Evolutionary conservation across 495 filamentous ascomycete species (phyloP), one percentile per base, ranked within the genome.

Genomic region (Clavariopsis aquatica): DNA sequence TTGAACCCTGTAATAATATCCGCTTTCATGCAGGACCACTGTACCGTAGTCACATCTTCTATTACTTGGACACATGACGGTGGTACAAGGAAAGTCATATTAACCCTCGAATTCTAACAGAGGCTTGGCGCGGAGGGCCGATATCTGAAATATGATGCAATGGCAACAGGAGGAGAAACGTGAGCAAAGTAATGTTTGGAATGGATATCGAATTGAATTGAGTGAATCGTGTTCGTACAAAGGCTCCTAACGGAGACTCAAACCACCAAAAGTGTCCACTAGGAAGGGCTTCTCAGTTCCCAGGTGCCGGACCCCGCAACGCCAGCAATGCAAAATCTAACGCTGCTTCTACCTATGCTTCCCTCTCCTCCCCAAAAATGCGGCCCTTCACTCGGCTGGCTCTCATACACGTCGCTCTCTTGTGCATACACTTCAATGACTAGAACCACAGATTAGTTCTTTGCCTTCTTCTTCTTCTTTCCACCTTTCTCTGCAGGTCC

Each of bases 381-480:
- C 24, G 17, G 26, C 2, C 27, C 12, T 7, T 29, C 20, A 19
- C 22, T 24, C 12, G 20, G 52, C 23, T 34, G 22, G n/a, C n/a
- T n/a, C n/a, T n/a, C n/a, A n/a, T 34, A 8, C 52, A 15, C 52
- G 15, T 24, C 22, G 24, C 7, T 5, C 23, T 28, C 26, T n/a
- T 52, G 10, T 15, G 19, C 51, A 31, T 28, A 8, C 5, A 43
- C 38, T 15, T 23, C 24, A 2, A 17, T 13, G 17, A 12, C n/a
- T 3, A 26, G 15, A 12, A 2, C 47, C 13, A 23, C 23, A 12
- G 9, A 46, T 66, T 54, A 70, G 13, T 70, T 52, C 64, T 67
- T 70, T 12, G 59, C 64, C 56, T 93, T 90, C 84, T 88, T 89
- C 79, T 89, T 88, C 81, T 91, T 92, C 81, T 80, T 81, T 56